A percentile compares a stretch with the other conserved stretches of the same genome.
Evolutionary conservation across 768 basidiomycete species (phyloP).

Genomic region (Mycena sanguinolenta): DNA sequence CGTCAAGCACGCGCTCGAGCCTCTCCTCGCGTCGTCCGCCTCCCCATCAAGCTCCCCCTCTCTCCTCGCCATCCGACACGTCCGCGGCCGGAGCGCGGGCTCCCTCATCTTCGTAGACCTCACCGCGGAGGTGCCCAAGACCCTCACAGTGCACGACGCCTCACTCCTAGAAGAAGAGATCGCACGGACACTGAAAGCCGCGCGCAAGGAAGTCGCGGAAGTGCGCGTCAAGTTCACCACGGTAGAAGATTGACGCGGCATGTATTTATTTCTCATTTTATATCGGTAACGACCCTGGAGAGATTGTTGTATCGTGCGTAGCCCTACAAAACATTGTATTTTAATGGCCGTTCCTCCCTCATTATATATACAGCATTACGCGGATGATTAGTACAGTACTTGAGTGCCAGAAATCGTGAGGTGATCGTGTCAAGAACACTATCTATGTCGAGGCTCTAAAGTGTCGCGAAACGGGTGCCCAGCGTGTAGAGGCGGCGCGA

Average conservation of each 20-base stretch:
- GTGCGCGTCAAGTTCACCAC: slow-evolving; percentile 77
- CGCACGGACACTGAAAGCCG: slow-evolving; percentile 62
- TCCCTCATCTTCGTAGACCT: slow-evolving; percentile 89
- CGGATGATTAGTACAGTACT: slow-evolving; percentile 21
- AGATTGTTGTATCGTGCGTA: slow-evolving; percentile 10
- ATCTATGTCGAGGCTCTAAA: slow-evolving; percentile 14
- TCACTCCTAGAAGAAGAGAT: slow-evolving; percentile 76
- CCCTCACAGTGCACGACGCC: slow-evolving; percentile 69
- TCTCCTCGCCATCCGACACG: slow-evolving; percentile 61
- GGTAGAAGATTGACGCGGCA: slow-evolving; percentile 43
- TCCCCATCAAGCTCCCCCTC: slow-evolving; percentile 40
- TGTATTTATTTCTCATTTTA: slow-evolving; percentile 26
- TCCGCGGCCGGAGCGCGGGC: slow-evolving; percentile 84
- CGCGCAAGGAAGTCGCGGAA: slow-evolving; percentile 77
- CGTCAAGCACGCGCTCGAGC: slow-evolving; percentile 70
- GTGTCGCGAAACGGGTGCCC: slow-evolving; percentile 18
- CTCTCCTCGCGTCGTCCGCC: slow-evolving; percentile 57
- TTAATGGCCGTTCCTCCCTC: background rate
- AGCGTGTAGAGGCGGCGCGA: background rate
- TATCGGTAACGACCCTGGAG: background rate
- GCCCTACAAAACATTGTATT: slow-evolving; percentile 13
- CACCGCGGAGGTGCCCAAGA: slow-evolving; percentile 74
- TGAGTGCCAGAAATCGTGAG: background rate
- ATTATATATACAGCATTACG: slow-evolving; percentile 26
- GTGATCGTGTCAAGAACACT: background rate